Evolutionary conservation across 2,329 filamentous ascomycete species (phyloP).

Genomic region (Alternaria brassicae): DNA sequence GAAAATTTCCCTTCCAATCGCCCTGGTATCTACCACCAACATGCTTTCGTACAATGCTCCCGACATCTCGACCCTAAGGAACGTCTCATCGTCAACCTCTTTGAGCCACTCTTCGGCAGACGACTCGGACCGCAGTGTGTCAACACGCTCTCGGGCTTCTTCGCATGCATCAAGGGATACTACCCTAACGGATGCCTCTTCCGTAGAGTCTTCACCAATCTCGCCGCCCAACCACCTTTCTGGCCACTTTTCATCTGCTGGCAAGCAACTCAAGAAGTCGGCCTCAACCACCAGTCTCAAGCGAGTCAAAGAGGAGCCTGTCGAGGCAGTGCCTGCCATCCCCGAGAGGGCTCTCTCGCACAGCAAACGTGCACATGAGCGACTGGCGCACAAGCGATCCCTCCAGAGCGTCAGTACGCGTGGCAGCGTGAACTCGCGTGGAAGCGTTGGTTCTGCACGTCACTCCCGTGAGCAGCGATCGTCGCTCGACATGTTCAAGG

Average conservation of each 20-base stretch:
- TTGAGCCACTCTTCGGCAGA: slow-evolving; percentile 67
- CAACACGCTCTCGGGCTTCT: slow-evolving; percentile 54
- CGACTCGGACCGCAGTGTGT: slow-evolving; percentile 71
- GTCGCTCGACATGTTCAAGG: slow-evolving; percentile 53
- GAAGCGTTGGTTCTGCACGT: slow-evolving; percentile 61
- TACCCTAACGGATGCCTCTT: slow-evolving; percentile 69
- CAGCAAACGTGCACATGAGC: slow-evolving; percentile 85
- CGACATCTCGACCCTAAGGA: slow-evolving; percentile 65
- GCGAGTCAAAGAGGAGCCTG: slow-evolving; percentile 33
- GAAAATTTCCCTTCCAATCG: slow-evolving; percentile 87
- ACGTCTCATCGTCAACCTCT: slow-evolving; percentile 59
- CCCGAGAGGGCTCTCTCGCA: slow-evolving; percentile 84
- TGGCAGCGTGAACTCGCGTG: slow-evolving; percentile 36
- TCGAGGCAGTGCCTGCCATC: slow-evolving; percentile 67
- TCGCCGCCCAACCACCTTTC: slow-evolving; percentile 64
- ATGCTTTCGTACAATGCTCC: slow-evolving; percentile 95
- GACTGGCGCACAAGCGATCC: slow-evolving; percentile 73
- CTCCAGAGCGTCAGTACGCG: slow-evolving; percentile 52
- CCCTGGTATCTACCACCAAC: slow-evolving; percentile 92
- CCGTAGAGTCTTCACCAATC: slow-evolving; percentile 55
- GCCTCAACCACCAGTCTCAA: slow-evolving; percentile 47
- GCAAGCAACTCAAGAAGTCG: slow-evolving; percentile 53
- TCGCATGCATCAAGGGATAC: slow-evolving; percentile 66
- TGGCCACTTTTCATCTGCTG: slow-evolving; percentile 64
- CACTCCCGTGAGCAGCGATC: slow-evolving; percentile 64